These are phyloP conservation scores for Cinnamomum micranthum DNA, from an alignment of 164 flowering plant species.

Conservation along the genomic window DNA sequence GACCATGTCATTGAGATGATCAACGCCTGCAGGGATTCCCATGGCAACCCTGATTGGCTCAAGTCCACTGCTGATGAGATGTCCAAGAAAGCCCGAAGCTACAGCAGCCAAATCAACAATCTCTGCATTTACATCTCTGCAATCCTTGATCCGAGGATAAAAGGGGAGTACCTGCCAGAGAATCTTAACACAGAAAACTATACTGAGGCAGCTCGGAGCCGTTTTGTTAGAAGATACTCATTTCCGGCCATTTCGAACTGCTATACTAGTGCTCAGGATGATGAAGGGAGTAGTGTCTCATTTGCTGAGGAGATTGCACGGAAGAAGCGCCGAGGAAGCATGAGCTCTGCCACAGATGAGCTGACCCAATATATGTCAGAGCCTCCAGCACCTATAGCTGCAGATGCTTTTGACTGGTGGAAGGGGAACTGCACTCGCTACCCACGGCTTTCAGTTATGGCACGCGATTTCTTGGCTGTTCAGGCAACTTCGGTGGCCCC, in stretches of 20 bases:
- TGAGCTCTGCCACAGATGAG: slow-evolving; percentile 65
- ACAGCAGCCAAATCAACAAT: slow-evolving; percentile 70
- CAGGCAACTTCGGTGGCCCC: slow-evolving; percentile 78
- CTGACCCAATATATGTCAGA: slow-evolving; percentile 86
- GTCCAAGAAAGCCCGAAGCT: slow-evolving; percentile 54
- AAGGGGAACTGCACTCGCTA: slow-evolving; percentile 73
- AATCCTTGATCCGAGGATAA: slow-evolving; percentile 91
- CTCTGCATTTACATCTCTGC: slow-evolving; percentile 83
- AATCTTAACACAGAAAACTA: slow-evolving; percentile 55
- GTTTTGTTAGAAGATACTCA: slow-evolving; percentile 64
- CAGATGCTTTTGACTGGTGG: slow-evolving; percentile 97
- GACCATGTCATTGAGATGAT: slow-evolving; percentile 84
- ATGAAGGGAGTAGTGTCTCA: slow-evolving; percentile 59
- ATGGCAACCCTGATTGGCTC: slow-evolving; percentile 76
- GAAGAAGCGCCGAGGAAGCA: slow-evolving; percentile 73
- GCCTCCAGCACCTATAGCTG: slow-evolving; percentile 70
- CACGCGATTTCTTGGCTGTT: slow-evolving; percentile 80
- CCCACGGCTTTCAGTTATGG: slow-evolving; percentile 86
- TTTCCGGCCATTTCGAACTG: slow-evolving; percentile 46
- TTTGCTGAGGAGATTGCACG: slow-evolving; percentile 97
- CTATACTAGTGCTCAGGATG: slow-evolving; percentile 47
- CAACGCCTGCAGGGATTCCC: slow-evolving; percentile 58
- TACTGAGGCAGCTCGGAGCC: slow-evolving; percentile 73
- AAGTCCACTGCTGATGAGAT: slow-evolving; percentile 77
- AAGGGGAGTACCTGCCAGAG: slow-evolving; percentile 80